A percentile compares a stretch with the other conserved stretches of the same genome.
Conservation (phyloP, 1,284 basidiomycete species). For the Ceratobasidium sp. region DNA sequence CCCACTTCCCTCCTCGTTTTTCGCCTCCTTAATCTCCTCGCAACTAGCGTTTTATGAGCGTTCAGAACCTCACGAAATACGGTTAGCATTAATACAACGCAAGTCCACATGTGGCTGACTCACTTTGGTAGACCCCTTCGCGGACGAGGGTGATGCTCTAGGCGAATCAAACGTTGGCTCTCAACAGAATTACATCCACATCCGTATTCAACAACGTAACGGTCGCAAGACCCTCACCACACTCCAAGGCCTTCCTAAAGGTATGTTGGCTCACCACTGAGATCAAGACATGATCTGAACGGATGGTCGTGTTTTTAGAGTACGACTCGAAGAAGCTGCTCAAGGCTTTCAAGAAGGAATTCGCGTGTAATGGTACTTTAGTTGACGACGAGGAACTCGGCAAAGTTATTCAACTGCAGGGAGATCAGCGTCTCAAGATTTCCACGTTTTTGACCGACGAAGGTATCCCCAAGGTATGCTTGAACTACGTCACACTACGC, state of each 20-base stretch:
- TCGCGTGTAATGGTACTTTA: constrained; percentile 98
- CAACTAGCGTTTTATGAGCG: constrained; percentile 78
- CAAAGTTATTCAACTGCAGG: constrained; percentile 98
- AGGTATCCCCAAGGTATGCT: constrained; percentile 62
- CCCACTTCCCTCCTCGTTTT: constrained; percentile 44
- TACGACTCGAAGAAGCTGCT: constrained; percentile 98
- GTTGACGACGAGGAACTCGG: constrained; percentile 97
- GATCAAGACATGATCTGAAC: background rate
- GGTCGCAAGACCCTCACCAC: constrained; percentile 99
- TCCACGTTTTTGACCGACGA: constrained; percentile 83
- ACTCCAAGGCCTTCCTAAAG: constrained; percentile 93
- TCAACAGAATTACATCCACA: constrained; percentile 88
- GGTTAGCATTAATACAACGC: constrained; percentile 56
- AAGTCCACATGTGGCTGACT: constrained; percentile 41
- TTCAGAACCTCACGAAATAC: constrained; percentile 84
- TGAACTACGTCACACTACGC: background rate
- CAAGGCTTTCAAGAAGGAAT: constrained; percentile 99
- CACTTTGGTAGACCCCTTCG: constrained; percentile 80
- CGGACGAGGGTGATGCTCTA: constrained; percentile 86
- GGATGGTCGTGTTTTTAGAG: constrained; percentile 57
- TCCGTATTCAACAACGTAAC: constrained; percentile 99
- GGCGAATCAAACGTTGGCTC: constrained; percentile 78
- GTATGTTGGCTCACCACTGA: constrained; percentile 55
- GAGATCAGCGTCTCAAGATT: constrained; percentile 95
- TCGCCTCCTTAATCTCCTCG: constrained; percentile 40